A percentile compares a stretch with the other conserved stretches of the same genome.
Evolutionary conservation across 176 grass and related monocot genomes (phyloP).

Genomic region (Aegilops tauschii): DNA sequence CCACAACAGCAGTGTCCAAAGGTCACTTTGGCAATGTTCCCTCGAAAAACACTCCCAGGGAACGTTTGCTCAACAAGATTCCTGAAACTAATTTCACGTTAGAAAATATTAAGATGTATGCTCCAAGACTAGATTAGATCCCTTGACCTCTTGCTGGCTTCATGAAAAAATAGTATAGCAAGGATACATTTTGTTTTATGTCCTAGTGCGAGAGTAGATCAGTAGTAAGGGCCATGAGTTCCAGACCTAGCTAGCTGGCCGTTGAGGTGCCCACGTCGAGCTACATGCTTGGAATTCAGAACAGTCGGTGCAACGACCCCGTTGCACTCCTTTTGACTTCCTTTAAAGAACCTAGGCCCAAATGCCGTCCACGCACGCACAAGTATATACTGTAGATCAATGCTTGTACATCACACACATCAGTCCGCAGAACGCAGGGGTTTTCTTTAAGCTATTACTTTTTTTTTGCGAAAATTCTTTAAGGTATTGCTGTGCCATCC

Average conservation of each 20-base stretch:
- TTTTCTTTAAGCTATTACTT: not conserved
- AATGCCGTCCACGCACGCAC: constrained; percentile 13
- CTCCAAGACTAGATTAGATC: not conserved
- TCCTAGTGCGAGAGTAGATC: not conserved
- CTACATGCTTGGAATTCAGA: constrained; percentile 12
- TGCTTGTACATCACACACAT: not conserved
- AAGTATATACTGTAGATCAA: not conserved
- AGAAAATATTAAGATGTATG: not conserved
- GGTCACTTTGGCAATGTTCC: too few species aligned
- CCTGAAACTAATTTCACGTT: too few species aligned
- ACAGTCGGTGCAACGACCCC: constrained; percentile 28
- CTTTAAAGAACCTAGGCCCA: not conserved
- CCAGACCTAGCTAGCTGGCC: not conserved
- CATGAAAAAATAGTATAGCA: not conserved
- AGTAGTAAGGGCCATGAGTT: not conserved
- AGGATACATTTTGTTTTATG: too few species aligned
- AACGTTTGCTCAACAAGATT: too few species aligned
- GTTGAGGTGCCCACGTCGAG: constrained; percentile 30
- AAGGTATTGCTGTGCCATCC: not conserved
- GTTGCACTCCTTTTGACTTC: constrained; percentile 10
- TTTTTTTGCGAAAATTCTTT: not conserved
- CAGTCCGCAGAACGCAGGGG: not conserved
- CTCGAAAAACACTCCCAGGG: too few species aligned
- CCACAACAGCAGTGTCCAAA: too few species aligned
- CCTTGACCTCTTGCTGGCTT: not conserved